phyloP scores from a whole-genome alignment of 768 basidiomycete species.

The Lentinula detonsa region DNA sequence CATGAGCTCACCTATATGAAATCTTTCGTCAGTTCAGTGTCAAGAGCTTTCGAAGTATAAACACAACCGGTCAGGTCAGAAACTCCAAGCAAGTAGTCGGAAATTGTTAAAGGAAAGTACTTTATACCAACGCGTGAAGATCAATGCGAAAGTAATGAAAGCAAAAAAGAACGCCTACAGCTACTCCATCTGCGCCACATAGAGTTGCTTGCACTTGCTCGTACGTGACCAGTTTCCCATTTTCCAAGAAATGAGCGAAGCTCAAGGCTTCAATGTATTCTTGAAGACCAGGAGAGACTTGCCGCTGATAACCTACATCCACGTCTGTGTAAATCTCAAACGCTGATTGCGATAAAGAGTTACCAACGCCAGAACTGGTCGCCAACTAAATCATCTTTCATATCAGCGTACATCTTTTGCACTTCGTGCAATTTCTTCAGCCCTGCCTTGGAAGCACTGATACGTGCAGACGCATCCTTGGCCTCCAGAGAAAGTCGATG shows the following conservation, averaged over 20 bases:
- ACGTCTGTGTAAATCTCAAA: neutral
- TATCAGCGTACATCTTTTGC: slow-evolving; percentile 51
- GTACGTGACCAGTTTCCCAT: slow-evolving; percentile 61
- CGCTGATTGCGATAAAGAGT: neutral
- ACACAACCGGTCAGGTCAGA: slow-evolving; percentile 79
- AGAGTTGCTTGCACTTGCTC: slow-evolving; percentile 61
- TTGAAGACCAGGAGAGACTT: slow-evolving; percentile 78
- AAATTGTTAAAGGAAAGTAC: slow-evolving; percentile 71
- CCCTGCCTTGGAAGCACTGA: slow-evolving; percentile 42
- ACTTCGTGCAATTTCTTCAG: slow-evolving; percentile 64
- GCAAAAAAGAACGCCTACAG: slow-evolving; percentile 40
- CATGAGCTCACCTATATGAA: slow-evolving; percentile 61
- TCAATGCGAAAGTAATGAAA: neutral
- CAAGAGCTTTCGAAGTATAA: neutral
- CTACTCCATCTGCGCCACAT: slow-evolving; percentile 50
- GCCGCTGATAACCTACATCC: slow-evolving; percentile 42
- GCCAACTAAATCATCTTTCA: slow-evolving; percentile 57
- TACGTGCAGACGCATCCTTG: slow-evolving; percentile 19
- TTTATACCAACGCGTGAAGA: slow-evolving; percentile 22
- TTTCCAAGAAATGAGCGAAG: slow-evolving; percentile 80
- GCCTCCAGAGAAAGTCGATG: slow-evolving; percentile 56
- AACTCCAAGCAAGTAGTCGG: slow-evolving; percentile 89
- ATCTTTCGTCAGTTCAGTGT: neutral
- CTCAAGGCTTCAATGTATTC: slow-evolving; percentile 95
- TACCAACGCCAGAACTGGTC: slow-evolving; percentile 63